Evolutionary conservation across 139 green algal genomes (phyloP).

Genomic region (Picochlorum sp.): DNA sequence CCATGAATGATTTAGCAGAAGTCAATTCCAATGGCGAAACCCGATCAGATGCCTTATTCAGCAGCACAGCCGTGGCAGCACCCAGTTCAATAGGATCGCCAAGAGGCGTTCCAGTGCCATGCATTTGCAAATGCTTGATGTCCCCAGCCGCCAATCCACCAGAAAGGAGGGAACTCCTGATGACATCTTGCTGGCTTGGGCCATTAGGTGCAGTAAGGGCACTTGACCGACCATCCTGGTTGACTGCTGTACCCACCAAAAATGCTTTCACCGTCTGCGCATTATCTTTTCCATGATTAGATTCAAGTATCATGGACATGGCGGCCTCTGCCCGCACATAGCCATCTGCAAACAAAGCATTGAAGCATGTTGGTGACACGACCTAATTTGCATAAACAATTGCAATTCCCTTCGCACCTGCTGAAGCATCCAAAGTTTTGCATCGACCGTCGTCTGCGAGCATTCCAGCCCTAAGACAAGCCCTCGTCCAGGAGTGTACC

Average conservation of each 20-base stretch:
- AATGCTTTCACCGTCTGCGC: conserved; percentile 13
- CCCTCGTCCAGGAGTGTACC: conserved; percentile 52
- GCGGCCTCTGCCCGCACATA: conserved; percentile 69
- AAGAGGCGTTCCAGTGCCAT: conserved; percentile 60
- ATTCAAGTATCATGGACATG: conserved; percentile 28
- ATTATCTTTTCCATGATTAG: not conserved
- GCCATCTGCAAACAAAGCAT: conserved; percentile 39
- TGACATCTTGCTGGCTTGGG: conserved; percentile 57
- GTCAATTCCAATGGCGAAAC: conserved; percentile 42
- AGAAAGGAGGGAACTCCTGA: conserved; percentile 48
- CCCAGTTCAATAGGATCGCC: conserved; percentile 84
- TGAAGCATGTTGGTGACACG: too few relatives aligned
- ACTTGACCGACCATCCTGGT: conserved; percentile 52
- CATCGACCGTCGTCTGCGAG: conserved; percentile 70
- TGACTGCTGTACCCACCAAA: conserved; percentile 25
- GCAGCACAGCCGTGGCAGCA: conserved; percentile 33
- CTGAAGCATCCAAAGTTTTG: conserved; percentile 74
- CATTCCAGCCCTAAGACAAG: conserved; percentile 38
- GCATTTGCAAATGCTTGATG: conserved; percentile 50
- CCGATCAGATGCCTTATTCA: conserved; percentile 1
- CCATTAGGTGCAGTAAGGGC: conserved; percentile 48
- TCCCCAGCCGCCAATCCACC: conserved; percentile 8
- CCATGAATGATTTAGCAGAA: conserved; percentile 67
- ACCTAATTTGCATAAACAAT: not conserved
- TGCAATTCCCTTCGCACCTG: conserved; percentile 11